These are phyloP conservation scores for Fusarium sp. DNA, from an alignment of 2,329 filamentous ascomycete species.

Conservation along the genomic window DNA sequence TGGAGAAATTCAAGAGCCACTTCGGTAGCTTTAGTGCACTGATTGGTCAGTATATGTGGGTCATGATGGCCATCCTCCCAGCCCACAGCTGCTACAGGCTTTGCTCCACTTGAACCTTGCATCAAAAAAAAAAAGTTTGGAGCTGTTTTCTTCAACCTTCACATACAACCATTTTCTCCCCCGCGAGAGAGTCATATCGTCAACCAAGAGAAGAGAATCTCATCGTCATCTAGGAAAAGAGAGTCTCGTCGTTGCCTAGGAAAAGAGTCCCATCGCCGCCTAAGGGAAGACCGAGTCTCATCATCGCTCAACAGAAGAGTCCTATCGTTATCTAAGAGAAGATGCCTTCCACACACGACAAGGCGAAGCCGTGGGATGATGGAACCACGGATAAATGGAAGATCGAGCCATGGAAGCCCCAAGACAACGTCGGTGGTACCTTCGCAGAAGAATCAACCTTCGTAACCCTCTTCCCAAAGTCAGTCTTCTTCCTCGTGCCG, in stretches of 20 bases:
- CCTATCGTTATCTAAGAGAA: background rate
- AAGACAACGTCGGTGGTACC: slow-evolving; percentile 85
- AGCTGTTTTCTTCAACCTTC: background rate
- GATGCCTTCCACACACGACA: slow-evolving; percentile 91
- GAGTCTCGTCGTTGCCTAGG: background rate
- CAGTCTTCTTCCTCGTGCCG: fast-evolving
- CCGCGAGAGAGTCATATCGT: background rate
- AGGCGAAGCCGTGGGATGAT: slow-evolving; percentile 73
- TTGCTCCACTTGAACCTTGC: slow-evolving; percentile 12
- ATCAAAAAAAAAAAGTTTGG: slow-evolving; percentile 41
- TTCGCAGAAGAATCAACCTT: slow-evolving; percentile 50
- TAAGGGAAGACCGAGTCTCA: background rate
- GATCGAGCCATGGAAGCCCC: slow-evolving; percentile 77
- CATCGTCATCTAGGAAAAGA: background rate
- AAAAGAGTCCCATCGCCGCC: background rate
- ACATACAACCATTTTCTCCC: background rate
- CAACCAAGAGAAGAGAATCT: background rate
- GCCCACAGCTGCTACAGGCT: slow-evolving; percentile 29
- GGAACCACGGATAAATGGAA: slow-evolving; percentile 82
- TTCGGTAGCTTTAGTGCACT: slow-evolving; percentile 11
- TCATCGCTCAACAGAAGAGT: too few relatives aligned
- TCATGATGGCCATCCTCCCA: slow-evolving; percentile 26
- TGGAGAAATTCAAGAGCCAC: slow-evolving; percentile 46
- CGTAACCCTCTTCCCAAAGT: slow-evolving; percentile 79
- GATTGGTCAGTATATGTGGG: slow-evolving; percentile 39